Evolutionary conservation across 805 yeast species (phyloP).

Genomic region (Lachancea nothofagi): DNA sequence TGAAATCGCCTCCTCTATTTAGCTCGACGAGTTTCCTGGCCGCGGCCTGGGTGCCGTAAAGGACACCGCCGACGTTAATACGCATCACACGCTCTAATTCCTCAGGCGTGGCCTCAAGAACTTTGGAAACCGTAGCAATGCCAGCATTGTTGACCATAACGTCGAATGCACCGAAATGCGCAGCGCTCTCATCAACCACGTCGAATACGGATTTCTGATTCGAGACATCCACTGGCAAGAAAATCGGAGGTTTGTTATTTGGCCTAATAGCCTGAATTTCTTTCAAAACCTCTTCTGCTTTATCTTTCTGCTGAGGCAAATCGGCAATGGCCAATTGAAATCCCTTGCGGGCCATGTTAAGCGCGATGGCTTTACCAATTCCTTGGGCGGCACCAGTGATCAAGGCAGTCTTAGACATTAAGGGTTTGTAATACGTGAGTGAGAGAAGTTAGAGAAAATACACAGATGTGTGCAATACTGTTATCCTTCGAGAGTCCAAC

Average conservation of each 20-base stretch:
- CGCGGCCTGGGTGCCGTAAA: slow-evolving; percentile 35
- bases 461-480: no score
- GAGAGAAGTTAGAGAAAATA: neutral
- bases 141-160: slow-evolving; percentile 38
- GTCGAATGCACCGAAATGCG: slow-evolving; percentile 32
- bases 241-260: slow-evolving; percentile 19
- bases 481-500: neutral
- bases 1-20: slow-evolving; percentile 7
- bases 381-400: slow-evolving; percentile 91
- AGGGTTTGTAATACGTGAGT: neutral
- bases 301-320: slow-evolving; percentile 18
- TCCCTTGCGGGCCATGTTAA: slow-evolving; percentile 71
- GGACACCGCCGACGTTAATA: slow-evolving; percentile 32
- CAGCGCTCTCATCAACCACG: slow-evolving; percentile 28
- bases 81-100: slow-evolving; percentile 23
- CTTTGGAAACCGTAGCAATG: slow-evolving; percentile 25
- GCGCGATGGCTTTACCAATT: slow-evolving; percentile 76
- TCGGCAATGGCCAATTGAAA: slow-evolving; percentile 38
- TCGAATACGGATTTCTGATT: slow-evolving; percentile 22
- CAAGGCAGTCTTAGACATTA: slow-evolving; percentile 43
- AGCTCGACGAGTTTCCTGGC: slow-evolving; percentile 25
- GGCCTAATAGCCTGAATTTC: slow-evolving; percentile 14
- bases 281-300: slow-evolving; percentile 20
- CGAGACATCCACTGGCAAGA: slow-evolving; percentile 26
- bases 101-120: slow-evolving; percentile 28